phyloP scores from a whole-genome alignment of 257 asterid genomes.

The Solanum dulcamara region DNA sequence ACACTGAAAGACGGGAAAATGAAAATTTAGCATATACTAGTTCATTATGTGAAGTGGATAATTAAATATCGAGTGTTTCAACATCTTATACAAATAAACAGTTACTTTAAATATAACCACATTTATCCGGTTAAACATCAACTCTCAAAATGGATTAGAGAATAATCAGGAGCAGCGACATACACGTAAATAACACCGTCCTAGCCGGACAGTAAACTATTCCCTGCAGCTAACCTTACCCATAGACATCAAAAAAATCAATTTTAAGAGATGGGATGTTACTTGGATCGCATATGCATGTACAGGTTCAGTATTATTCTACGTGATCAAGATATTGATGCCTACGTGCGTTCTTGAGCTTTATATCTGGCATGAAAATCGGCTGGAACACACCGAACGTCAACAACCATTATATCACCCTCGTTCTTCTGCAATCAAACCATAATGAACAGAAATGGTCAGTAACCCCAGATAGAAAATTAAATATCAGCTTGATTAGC shows the following conservation, averaged over 20 bases:
- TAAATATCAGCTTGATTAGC: background rate
- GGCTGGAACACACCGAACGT: constrained; percentile 67
- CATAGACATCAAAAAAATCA: background rate
- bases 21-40: background rate
- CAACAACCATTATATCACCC: constrained; percentile 71
- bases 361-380: constrained; percentile 83
- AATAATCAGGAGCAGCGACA: background rate
- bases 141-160: background rate
- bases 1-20: background rate
- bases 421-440: constrained; percentile 59
- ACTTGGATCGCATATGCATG: background rate
- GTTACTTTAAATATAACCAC: background rate
- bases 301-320: background rate
- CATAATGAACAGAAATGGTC: constrained; percentile 1
- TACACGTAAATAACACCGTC: background rate
- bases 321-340: constrained; percentile 24
- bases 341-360: constrained; percentile 97
- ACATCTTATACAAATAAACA: background rate
- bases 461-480: background rate
- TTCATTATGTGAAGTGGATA: background rate
- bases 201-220: background rate
- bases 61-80: background rate
- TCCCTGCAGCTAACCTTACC: background rate
- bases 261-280: background rate
- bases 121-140: background rate